Conservation (phyloP, 2,329 filamentous ascomycete genomes). For the Fusarium neocosmosporiellum region DNA sequence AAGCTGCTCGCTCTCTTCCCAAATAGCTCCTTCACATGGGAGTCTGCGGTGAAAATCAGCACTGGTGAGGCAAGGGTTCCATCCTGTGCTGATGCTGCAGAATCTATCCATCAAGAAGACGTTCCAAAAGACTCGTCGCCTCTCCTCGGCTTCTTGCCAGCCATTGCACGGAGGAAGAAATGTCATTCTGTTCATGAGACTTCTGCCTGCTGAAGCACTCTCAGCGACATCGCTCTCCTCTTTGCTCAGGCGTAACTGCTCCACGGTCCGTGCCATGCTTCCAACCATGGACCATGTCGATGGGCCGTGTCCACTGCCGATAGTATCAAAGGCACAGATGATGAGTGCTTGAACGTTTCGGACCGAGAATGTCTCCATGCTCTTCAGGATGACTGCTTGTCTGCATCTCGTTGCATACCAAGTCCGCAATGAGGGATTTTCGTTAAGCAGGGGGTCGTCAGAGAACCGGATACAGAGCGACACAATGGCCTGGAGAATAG, state of each 20-base stretch:
- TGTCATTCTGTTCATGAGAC: constrained; percentile 44
- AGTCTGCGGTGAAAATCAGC: constrained; percentile 52
- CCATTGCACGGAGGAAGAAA: constrained; percentile 47
- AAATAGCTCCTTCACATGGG: constrained; percentile 53
- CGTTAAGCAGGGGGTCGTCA: constrained; percentile 42
- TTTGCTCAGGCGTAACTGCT: constrained; percentile 51
- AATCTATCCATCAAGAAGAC: constrained; percentile 56
- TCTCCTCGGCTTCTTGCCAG: constrained; percentile 54
- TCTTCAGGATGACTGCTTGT: constrained; percentile 46
- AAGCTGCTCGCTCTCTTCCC: constrained; percentile 50
- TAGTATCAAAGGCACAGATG: constrained; percentile 52
- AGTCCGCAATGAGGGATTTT: not conserved
- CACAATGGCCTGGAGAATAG: constrained; percentile 52
- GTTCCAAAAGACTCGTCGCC: constrained; percentile 55
- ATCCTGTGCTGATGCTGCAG: constrained; percentile 53
- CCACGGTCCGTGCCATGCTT: constrained; percentile 52
- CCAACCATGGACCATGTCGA: constrained; percentile 54
- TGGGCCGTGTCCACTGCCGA: constrained; percentile 48
- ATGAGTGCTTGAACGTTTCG: constrained; percentile 49
- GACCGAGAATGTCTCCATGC: constrained; percentile 50
- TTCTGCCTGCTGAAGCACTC: constrained; percentile 32
- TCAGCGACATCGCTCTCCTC: constrained; percentile 46
- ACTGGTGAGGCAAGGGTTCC: constrained; percentile 45
- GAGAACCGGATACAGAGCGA: constrained; percentile 44
- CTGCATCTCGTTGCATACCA: constrained; percentile 46